Percentiles rank a stretch among this genome's conserved stretches.
Conservation (phyloP, 1,284 basidiomycete genomes). For the Leccinum pachyderme region DNA sequence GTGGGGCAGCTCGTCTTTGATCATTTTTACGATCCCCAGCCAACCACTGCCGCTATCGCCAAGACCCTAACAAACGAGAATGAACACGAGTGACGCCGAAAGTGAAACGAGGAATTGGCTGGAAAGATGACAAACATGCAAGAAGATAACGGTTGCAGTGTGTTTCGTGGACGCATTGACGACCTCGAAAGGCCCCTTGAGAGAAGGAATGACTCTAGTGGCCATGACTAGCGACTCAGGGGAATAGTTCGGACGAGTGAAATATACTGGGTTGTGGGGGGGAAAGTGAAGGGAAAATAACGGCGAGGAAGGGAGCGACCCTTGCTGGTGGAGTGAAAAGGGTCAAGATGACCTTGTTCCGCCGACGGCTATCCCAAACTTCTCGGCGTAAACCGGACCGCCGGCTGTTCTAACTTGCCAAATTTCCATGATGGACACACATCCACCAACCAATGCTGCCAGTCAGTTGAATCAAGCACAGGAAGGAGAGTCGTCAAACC, state of each 20-base stretch:
- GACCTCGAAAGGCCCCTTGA: constrained; percentile 41
- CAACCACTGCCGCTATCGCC: constrained; percentile 77
- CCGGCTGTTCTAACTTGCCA: constrained; percentile 7
- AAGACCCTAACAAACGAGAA: constrained; percentile 50
- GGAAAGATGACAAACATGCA: constrained; percentile 60
- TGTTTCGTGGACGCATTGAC: constrained; percentile 62
- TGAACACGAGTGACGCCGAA: constrained; percentile 2
- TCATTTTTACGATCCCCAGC: constrained; percentile 73
- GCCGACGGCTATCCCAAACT: neutral
- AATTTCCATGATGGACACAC: constrained; percentile 16
- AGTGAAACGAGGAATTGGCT: constrained; percentile 6
- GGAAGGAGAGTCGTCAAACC: constrained; percentile 13
- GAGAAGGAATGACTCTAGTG: constrained; percentile 25
- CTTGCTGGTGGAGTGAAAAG: neutral
- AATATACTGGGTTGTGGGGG: neutral
- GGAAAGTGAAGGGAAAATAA: neutral
- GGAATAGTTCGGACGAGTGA: neutral
- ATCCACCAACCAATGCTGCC: constrained; percentile 4
- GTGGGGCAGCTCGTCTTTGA: constrained; percentile 59
- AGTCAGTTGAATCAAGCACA: constrained; percentile 14
- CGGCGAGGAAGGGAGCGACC: neutral
- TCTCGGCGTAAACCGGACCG: constrained; percentile 27
- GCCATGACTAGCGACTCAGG: constrained; percentile 15
- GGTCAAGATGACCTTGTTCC: neutral
- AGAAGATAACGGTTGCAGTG: constrained; percentile 85